A percentile compares a stretch with the other conserved stretches of the same genome.
Conservation (phyloP, 2,329 filamentous ascomycete genomes). For the Hirsutella minnesotensis region DNA sequence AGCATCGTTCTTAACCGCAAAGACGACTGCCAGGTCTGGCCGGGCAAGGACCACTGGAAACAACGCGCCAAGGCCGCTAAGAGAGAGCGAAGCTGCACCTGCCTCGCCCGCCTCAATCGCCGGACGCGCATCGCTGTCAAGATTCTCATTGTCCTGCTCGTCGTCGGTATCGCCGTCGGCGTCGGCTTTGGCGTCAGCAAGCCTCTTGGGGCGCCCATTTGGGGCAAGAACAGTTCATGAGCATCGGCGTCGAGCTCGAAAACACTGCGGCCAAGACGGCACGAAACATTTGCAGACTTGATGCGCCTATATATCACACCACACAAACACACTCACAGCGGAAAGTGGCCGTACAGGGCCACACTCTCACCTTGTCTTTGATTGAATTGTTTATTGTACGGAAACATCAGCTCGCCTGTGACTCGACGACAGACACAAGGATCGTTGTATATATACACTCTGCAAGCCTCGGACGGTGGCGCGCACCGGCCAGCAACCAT, state of each 20-base stretch:
- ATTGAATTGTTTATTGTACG: not conserved
- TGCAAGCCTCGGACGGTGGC: not conserved
- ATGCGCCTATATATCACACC: too few relatives aligned
- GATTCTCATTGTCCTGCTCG: constrained; percentile 38
- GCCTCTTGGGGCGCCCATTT: constrained; percentile 46
- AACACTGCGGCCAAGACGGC: too few relatives aligned
- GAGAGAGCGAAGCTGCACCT: constrained; percentile 38
- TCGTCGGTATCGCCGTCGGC: constrained; percentile 41
- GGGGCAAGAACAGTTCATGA: constrained; percentile 20
- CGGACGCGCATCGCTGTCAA: constrained; percentile 43
- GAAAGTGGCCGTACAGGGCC: not conserved
- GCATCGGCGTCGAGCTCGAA: too few relatives aligned
- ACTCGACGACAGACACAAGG: not conserved
- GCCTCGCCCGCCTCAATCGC: constrained; percentile 39
- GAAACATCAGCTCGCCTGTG: not conserved
- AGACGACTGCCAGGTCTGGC: constrained; percentile 46
- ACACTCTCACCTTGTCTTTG: not conserved
- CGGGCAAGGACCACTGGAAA: constrained; percentile 47
- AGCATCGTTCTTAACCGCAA: constrained; percentile 19
- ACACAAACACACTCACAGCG: too few relatives aligned
- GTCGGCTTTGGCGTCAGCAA: constrained; percentile 51
- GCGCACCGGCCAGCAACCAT: not conserved
- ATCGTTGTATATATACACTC: not conserved
- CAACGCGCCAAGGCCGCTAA: constrained; percentile 45
- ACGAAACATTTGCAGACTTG: too few relatives aligned